These are phyloP conservation scores for Xerocomellus dryophilus DNA, from an alignment of 768 basidiomycete species.

Conservation along the genomic window DNA sequence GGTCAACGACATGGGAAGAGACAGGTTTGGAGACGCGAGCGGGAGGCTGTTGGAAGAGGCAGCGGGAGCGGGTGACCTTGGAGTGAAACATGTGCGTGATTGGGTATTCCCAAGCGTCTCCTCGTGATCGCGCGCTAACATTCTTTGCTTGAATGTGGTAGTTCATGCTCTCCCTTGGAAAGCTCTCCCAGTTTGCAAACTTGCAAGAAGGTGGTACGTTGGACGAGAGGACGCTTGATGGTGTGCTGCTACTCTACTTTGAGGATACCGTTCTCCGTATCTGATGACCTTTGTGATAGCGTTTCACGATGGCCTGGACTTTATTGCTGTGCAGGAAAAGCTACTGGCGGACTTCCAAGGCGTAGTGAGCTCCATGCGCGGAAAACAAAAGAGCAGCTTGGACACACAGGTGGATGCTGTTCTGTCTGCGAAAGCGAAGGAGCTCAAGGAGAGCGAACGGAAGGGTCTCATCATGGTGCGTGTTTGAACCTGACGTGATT, in stretches of 20 bases:
- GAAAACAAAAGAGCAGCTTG: slow-evolving; percentile 54
- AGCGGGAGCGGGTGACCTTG: slow-evolving; percentile 51
- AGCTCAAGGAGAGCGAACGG: slow-evolving; percentile 38
- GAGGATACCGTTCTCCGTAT: neutral
- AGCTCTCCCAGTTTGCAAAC: slow-evolving; percentile 74
- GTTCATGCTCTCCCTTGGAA: slow-evolving; percentile 90
- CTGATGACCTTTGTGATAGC: slow-evolving; percentile 40
- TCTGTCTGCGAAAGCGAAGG: slow-evolving; percentile 49
- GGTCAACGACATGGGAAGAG: slow-evolving; percentile 81
- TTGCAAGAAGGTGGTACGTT: slow-evolving; percentile 42
- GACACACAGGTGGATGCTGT: slow-evolving; percentile 70
- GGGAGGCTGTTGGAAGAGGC: slow-evolving; percentile 62
- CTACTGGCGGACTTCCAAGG: slow-evolving; percentile 61
- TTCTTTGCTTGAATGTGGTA: slow-evolving; percentile 31
- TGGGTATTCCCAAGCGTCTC: neutral
- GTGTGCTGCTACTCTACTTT: slow-evolving; percentile 34
- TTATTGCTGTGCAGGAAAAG: slow-evolving; percentile 78
- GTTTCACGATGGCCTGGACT: slow-evolving; percentile 85
- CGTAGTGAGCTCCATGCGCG: slow-evolving; percentile 46
- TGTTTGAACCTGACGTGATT: neutral
- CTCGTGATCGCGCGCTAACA: slow-evolving; percentile 2
- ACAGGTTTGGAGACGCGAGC: slow-evolving; percentile 63
- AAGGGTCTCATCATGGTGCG: slow-evolving; percentile 46
- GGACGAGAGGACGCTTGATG: slow-evolving; percentile 55
- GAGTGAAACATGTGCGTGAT: slow-evolving; percentile 70